Percentiles rank a stretch among this genome's conserved stretches.
Evolutionary conservation across 345 rosid species (phyloP).

Genomic region (Pugionium dolabratum): DNA sequence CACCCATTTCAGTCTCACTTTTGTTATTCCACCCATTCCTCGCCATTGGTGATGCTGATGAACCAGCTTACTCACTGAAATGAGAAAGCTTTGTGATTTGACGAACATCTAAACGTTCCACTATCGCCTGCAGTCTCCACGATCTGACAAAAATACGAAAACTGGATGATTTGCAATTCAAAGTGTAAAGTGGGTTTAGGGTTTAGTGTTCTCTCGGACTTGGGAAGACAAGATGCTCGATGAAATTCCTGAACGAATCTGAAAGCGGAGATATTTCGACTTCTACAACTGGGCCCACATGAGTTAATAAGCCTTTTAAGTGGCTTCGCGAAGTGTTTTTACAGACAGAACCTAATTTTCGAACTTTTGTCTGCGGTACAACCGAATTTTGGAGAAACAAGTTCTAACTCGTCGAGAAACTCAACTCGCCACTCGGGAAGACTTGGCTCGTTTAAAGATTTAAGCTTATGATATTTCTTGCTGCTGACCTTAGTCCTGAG

Average conservation of each 20-base stretch:
- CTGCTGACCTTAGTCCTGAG: not conserved
- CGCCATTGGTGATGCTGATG: constrained; percentile 58
- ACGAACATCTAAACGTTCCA: constrained; percentile 35
- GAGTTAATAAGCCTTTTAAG: constrained; percentile 32
- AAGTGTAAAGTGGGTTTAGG: constrained; percentile 7
- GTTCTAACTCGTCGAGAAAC: not conserved
- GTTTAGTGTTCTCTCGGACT: constrained; percentile 7
- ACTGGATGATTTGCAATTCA: not conserved
- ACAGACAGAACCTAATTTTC: constrained; percentile 27
- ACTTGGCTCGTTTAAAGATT: constrained; percentile 13
- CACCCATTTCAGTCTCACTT: constrained; percentile 92
- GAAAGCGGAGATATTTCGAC: not conserved
- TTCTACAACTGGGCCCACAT: constrained; percentile 19
- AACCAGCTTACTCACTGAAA: constrained; percentile 29
- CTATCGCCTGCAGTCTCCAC: not conserved
- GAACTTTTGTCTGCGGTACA: constrained; percentile 22
- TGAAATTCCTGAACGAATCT: constrained; percentile 27
- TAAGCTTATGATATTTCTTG: not conserved
- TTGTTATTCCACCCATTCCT: constrained; percentile 51
- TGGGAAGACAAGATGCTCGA: constrained; percentile 35
- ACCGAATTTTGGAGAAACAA: constrained; percentile 9
- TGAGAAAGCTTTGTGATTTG: constrained; percentile 34
- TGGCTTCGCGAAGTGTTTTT: not conserved
- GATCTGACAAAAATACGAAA: not conserved
- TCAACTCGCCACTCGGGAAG: constrained; percentile 12